A percentile compares a stretch with the other conserved stretches of the same genome.
Conservation (phyloP, 139 green algal species). For the Picocystis salinarum region DNA sequence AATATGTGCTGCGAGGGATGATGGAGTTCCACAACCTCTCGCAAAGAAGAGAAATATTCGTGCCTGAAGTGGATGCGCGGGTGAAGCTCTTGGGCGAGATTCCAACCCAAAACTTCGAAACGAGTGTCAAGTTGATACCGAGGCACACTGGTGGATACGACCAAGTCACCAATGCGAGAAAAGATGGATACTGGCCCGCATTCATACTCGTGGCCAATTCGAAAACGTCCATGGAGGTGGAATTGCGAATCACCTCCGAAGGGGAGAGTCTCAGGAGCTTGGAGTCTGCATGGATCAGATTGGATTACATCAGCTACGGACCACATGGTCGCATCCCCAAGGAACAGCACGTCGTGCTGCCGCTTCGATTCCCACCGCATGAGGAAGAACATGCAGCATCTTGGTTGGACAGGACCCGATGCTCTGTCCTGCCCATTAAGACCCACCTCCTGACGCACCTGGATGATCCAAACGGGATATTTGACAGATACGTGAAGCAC, state of each 20-base stretch:
- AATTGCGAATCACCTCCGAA: background rate
- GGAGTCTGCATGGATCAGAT: background rate
- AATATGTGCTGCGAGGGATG: background rate
- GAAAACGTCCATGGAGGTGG: conserved; percentile 10
- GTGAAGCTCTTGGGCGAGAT: background rate
- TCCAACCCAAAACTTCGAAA: conserved; percentile 1
- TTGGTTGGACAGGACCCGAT: background rate
- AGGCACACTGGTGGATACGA: conserved; percentile 7
- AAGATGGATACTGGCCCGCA: conserved; percentile 22
- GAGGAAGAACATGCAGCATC: background rate
- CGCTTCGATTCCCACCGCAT: conserved; percentile 6
- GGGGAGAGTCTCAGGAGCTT: background rate
- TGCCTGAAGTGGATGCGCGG: background rate
- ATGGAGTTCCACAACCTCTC: background rate
- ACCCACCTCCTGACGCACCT: conserved; percentile 33
- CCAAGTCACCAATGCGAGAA: background rate
- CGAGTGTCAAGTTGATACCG: conserved; percentile 5
- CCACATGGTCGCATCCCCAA: conserved; percentile 9
- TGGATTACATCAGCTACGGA: conserved; percentile 15
- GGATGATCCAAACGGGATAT: conserved; percentile 19
- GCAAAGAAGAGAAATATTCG: background rate
- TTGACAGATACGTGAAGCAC: conserved; percentile 3
- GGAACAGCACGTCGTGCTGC: conserved; percentile 12
- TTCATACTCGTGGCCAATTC: conserved; percentile 18
- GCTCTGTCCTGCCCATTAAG: conserved; percentile 10